Percentiles rank a stretch among this genome's conserved stretches.
Evolutionary conservation across 2,329 filamentous ascomycete species (phyloP).

Genomic region (Furcasterigmium sp.): DNA sequence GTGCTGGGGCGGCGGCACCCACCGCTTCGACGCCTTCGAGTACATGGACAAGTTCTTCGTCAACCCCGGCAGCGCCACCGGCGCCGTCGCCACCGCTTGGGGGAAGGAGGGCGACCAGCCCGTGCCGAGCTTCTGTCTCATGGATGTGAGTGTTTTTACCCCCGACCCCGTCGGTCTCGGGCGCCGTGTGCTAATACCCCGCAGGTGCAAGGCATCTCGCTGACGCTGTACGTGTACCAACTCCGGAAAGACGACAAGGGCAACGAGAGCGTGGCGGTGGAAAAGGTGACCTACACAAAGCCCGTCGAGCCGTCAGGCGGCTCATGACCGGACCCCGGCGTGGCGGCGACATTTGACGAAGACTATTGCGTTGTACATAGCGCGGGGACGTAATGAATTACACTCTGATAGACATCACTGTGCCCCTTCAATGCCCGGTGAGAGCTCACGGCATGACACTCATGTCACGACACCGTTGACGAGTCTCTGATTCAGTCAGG

Average conservation of each 20-base stretch:
- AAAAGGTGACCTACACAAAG: conserved; percentile 84
- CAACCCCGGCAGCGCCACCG: conserved; percentile 63
- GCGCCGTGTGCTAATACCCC: neutral
- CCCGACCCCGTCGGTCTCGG: neutral
- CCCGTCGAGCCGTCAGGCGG: conserved; percentile 54
- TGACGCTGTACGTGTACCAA: conserved; percentile 93
- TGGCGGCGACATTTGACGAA: no score
- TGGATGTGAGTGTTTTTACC: conserved; percentile 87
- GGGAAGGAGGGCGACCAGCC: conserved; percentile 61
- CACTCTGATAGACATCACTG: no score
- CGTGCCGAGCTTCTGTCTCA: conserved; percentile 88
- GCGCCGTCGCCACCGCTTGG: conserved; percentile 56
- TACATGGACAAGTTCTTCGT: conserved; percentile 73
- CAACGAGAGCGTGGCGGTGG: conserved; percentile 73
- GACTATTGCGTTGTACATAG: no score
- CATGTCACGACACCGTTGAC: no score
- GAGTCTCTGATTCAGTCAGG: no score
- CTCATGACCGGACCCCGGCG: conserved; percentile 36
- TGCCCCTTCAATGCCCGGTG: no score
- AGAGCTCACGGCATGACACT: no score
- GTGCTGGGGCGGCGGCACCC: conserved; percentile 60
- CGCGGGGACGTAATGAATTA: no score
- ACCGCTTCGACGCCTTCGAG: conserved; percentile 66
- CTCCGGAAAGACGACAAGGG: conserved; percentile 72
- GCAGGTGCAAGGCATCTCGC: conserved; percentile 90